phyloP scores from a whole-genome alignment of 495 filamentous ascomycete genomes.

The Penicillium macrosclerotiorum region DNA sequence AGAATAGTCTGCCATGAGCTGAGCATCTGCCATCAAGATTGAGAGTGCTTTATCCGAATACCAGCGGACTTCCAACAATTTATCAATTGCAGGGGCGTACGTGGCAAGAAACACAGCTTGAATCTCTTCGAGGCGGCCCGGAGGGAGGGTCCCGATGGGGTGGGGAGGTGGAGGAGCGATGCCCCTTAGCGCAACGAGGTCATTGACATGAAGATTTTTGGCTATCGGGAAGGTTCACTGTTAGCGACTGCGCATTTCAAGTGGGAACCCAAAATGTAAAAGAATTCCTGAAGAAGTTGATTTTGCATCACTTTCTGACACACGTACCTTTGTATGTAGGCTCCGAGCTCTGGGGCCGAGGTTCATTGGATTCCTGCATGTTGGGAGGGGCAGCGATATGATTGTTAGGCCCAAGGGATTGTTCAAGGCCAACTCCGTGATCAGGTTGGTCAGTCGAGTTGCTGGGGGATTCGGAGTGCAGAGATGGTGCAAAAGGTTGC shows the following conservation, averaged over 20 bases:
- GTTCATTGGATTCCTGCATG: constrained; percentile 35
- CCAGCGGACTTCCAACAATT: constrained; percentile 84
- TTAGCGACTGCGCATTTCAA: constrained; percentile 11
- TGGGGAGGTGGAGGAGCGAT: constrained; percentile 58
- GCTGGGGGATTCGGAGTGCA: constrained; percentile 46
- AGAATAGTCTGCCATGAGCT: constrained; percentile 61
- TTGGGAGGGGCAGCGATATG: constrained; percentile 34
- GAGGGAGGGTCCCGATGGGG: constrained; percentile 52
- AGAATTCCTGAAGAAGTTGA: not conserved
- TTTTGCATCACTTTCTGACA: not conserved
- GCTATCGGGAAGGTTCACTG: constrained; percentile 37
- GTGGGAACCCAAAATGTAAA: too few species aligned
- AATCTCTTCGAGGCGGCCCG: constrained; percentile 62
- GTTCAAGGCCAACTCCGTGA: constrained; percentile 72
- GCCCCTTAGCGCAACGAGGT: constrained; percentile 68
- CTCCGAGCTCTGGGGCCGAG: constrained; percentile 26
- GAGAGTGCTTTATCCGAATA: constrained; percentile 56
- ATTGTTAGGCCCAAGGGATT: constrained; percentile 56
- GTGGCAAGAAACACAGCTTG: constrained; percentile 70
- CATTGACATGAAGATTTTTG: constrained; percentile 70
- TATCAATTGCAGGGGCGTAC: constrained; percentile 74
- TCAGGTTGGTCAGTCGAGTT: constrained; percentile 53
- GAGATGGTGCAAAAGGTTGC: constrained; percentile 56
- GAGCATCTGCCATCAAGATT: constrained; percentile 54
- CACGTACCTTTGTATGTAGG: constrained; percentile 40